Evolutionary conservation across 371 early-diverging fungal species (phyloP), one percentile per base, ranked within the genome.

Genomic region (Neoconidiobolus thromboides): DNA sequence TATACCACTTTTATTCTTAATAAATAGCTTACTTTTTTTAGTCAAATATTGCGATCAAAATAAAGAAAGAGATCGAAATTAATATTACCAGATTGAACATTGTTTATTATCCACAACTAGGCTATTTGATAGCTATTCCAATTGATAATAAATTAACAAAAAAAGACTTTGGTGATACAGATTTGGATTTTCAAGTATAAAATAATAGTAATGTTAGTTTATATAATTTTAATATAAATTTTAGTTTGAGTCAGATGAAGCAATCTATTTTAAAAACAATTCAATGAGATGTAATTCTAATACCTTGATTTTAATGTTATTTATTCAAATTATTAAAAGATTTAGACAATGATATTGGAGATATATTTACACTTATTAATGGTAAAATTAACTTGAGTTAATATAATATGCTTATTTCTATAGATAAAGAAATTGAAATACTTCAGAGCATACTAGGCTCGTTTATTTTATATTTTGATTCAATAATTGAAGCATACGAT

Each of bases 71-170:
- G 6, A 37, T 58, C 6, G 12, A 6, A 48, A 38, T 10, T 26
- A 47, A 14, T 39, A 58, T 58, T 12, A 47, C 42, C 2, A 37
- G 48, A 6, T 49, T 58, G 48, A 44, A 43, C n/a, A 58, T 58
- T 7, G 58, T 58, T 2, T 58, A 58, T 40, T 58, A 58, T 43
- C 58, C 58, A 36, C 58, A 58, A 36, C 49, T 58, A 3, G 58
- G 58, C 10, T 48, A 48, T 48, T 36, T 58, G 2, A 49, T 58
- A 14, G 46, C 48, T 9, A 58, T 36, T 10, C 58, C 42, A 48
- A 48, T n/a, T 36, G 9, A 41, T 2, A 12, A 15, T 10, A 43
- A 43, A 5, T 26, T 9, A 4, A 10, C 26, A 3, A 38, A 41
- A 3, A 41, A 54, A 38, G 47, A 57, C 2, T 6, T 44, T 12